Conservation (phyloP, 2,329 filamentous ascomycete species). For the Penicillium sp. region DNA sequence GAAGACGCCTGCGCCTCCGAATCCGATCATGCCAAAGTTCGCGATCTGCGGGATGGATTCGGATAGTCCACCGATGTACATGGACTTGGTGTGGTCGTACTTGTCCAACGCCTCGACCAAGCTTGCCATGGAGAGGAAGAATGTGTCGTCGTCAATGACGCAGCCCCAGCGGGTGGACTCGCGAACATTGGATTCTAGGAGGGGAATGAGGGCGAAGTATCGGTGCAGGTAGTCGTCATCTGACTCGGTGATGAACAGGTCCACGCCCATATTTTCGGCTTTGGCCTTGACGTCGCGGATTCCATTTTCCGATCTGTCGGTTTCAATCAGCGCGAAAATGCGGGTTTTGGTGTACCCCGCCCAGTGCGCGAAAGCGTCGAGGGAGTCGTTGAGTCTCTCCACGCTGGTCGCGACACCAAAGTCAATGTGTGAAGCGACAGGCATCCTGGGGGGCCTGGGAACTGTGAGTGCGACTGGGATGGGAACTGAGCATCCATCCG, state of each 20-base stretch:
- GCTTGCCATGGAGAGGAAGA: constrained; percentile 59
- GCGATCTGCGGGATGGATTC: constrained; percentile 58
- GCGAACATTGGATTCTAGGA: constrained; percentile 50
- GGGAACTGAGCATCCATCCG: constrained; percentile 42
- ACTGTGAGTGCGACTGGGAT: constrained; percentile 53
- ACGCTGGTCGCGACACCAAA: constrained; percentile 61
- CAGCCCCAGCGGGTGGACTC: constrained; percentile 57
- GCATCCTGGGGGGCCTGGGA: constrained; percentile 44
- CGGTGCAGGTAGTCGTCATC: constrained; percentile 48
- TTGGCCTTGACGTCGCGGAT: constrained; percentile 35
- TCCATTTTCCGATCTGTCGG: constrained; percentile 24
- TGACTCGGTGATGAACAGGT: constrained; percentile 41
- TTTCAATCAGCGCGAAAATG: constrained; percentile 57
- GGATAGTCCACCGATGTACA: constrained; percentile 61
- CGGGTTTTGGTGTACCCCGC: constrained; percentile 54
- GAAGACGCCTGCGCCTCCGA: constrained; percentile 63
- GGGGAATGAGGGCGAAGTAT: constrained; percentile 59
- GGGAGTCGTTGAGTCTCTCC: constrained; percentile 53
- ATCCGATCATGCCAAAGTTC: constrained; percentile 61
- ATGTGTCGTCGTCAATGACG: constrained; percentile 65
- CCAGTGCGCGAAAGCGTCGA: constrained; percentile 59
- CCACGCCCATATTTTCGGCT: constrained; percentile 42
- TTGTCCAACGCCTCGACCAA: constrained; percentile 51
- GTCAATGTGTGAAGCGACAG: constrained; percentile 54
- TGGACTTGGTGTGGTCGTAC: constrained; percentile 52